These are phyloP conservation scores for Pleurotus citrinopileatus DNA, from an alignment of 768 basidiomycete species.

Conservation along the genomic window DNA sequence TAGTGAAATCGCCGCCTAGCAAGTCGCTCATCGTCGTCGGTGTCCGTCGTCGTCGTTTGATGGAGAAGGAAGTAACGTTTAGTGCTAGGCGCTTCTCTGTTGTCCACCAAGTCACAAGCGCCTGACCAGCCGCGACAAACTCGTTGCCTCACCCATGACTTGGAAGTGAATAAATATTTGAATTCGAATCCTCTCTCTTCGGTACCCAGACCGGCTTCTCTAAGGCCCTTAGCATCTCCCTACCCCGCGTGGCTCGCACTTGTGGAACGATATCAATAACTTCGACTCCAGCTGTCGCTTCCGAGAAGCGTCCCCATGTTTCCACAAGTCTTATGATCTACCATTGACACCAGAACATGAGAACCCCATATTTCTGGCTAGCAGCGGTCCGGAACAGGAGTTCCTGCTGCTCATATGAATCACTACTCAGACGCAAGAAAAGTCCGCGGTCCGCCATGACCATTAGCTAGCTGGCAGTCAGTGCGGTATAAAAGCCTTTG, in stretches of 20 bases:
- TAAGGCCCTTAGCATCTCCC: too few species aligned
- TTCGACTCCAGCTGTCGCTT: background rate
- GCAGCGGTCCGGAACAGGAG: background rate
- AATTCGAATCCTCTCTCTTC: too few species aligned
- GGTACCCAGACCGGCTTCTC: too few species aligned
- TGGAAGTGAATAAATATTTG: too few species aligned
- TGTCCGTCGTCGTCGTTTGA: background rate
- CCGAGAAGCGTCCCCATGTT: background rate
- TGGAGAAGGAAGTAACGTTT: background rate
- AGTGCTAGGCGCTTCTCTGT: background rate
- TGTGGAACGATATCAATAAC: too few species aligned
- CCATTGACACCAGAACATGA: background rate
- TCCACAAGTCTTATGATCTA: conserved; percentile 1
- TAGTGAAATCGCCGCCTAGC: conserved; percentile 26
- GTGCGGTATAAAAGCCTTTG: background rate
- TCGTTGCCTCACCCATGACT: too few species aligned
- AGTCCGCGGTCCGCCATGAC: background rate
- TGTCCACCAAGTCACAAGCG: too few species aligned
- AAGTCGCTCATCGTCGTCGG: conserved; percentile 43
- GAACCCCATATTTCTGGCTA: background rate
- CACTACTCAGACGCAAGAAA: background rate
- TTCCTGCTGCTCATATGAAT: background rate
- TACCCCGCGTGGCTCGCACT: too few species aligned
- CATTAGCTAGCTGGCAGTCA: background rate
- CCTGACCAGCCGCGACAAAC: too few species aligned